Percentiles rank a stretch among this genome's conserved stretches.
These are phyloP conservation scores for Colletotrichum sp. DNA, from an alignment of 2,329 filamentous ascomycete genomes.

Conservation along the genomic window DNA sequence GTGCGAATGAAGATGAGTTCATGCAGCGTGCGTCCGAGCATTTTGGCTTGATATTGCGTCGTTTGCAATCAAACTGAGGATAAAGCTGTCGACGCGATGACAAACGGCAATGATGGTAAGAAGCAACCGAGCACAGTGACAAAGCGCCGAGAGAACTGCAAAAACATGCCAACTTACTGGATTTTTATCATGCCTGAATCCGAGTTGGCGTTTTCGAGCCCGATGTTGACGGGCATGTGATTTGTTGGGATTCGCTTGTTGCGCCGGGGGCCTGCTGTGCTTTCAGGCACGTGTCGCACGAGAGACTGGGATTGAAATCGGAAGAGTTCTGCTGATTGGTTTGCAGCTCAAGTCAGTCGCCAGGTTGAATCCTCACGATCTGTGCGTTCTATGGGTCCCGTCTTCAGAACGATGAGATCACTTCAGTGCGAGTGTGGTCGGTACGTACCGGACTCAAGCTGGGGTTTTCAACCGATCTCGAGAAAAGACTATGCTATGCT, in stretches of 20 bases:
- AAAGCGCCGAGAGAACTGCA: background rate
- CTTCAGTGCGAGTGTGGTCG: background rate
- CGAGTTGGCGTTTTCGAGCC: background rate
- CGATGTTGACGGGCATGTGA: background rate
- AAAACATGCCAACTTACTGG: background rate
- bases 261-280: background rate
- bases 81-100: background rate
- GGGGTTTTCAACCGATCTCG: background rate
- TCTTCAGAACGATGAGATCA: background rate
- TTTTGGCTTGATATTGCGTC: background rate
- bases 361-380: background rate
- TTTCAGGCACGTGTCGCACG: background rate
- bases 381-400: background rate
- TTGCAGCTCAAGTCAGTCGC: background rate
- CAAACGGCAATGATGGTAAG: background rate
- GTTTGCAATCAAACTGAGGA: background rate
- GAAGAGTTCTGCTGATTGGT: background rate
- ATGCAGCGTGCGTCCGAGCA: constrained; percentile 8
- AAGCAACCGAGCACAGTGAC: background rate
- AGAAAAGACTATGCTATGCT: background rate
- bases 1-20: constrained; percentile 43
- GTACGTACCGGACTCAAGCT: background rate
- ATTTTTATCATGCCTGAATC: background rate
- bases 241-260: background rate
- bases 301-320: background rate